Conservation (phyloP, 495 filamentous ascomycete species). For the Lasiosphaeria hispida region DNA sequence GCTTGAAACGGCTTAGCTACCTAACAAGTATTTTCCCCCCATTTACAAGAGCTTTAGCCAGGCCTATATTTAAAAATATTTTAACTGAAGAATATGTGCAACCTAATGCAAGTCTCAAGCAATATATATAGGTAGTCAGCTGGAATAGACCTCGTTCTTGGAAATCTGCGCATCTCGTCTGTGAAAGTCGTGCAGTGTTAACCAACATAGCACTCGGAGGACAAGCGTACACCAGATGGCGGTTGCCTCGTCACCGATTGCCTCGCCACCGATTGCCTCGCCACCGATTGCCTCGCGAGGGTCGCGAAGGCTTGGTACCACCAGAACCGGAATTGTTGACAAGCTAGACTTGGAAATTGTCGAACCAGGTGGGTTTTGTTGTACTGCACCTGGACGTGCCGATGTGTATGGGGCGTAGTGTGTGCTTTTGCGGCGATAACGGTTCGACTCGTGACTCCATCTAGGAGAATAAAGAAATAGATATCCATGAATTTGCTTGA, state of each 20-base stretch:
- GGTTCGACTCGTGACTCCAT: constrained; percentile 32
- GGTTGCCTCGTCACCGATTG: constrained; percentile 14
- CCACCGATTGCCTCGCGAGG: background rate
- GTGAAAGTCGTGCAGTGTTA: constrained; percentile 51
- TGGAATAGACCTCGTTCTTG: constrained; percentile 44
- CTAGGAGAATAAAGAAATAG: constrained; percentile 40
- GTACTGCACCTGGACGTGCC: constrained; percentile 5
- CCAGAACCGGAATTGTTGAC: background rate
- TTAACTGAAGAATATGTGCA: too few species aligned
- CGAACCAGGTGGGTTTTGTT: background rate
- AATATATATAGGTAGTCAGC: constrained; percentile 49
- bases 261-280: background rate
- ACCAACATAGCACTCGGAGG: constrained; percentile 53
- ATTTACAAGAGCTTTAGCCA: too few species aligned
- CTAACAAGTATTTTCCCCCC: too few species aligned
- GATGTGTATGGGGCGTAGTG: too few species aligned
- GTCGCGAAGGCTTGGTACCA: background rate
- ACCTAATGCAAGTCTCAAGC: background rate
- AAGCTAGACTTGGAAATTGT: background rate
- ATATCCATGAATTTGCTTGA: constrained; percentile 41
- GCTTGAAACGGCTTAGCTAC: too few species aligned
- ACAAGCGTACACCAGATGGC: constrained; percentile 50
- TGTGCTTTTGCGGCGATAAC: too few species aligned
- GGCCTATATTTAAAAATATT: too few species aligned
- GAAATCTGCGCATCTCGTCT: constrained; percentile 45